Evolutionary conservation across 2,329 filamentous ascomycete species (phyloP).

Genomic region (Phyllosticta capitalensis): DNA sequence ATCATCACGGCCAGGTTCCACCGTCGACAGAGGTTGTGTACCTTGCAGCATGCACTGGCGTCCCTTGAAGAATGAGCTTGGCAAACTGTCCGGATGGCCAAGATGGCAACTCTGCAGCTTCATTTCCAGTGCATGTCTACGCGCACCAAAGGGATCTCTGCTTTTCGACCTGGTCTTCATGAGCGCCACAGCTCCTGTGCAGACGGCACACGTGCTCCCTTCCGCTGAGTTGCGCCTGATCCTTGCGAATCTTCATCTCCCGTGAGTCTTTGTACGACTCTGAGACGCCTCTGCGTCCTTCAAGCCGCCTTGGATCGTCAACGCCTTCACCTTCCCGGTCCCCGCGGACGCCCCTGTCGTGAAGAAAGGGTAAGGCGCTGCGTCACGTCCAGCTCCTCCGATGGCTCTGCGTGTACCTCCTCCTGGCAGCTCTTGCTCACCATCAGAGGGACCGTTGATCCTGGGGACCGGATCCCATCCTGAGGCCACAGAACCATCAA

Average conservation of each 20-base stretch:
- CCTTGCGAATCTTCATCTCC: constrained; percentile 9
- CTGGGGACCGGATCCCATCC: neutral
- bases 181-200: constrained; percentile 7
- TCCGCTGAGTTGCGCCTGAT: constrained; percentile 1
- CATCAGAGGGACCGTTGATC: neutral
- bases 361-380: constrained; percentile 7
- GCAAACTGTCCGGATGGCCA: constrained; percentile 1
- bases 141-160: neutral
- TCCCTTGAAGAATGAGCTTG: constrained; percentile 10
- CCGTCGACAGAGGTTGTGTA: constrained; percentile 3
- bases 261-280: constrained; percentile 7
- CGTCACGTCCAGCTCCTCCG: neutral
- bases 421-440: neutral
- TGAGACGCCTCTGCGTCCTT: constrained; percentile 7
- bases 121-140: neutral
- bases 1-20: neutral
- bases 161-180: neutral
- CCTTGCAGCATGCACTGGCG: constrained; percentile 8
- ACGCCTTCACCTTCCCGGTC: constrained; percentile 6
- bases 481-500: neutral
- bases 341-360: constrained; percentile 2
- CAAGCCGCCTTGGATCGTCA: constrained; percentile 8
- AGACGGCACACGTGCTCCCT: constrained; percentile 6
- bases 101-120: neutral
- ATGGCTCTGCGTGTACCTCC: neutral